These are phyloP conservation scores for Protomyces gravidus DNA, from an alignment of 1,139 yeast species.

Conservation along the genomic window DNA sequence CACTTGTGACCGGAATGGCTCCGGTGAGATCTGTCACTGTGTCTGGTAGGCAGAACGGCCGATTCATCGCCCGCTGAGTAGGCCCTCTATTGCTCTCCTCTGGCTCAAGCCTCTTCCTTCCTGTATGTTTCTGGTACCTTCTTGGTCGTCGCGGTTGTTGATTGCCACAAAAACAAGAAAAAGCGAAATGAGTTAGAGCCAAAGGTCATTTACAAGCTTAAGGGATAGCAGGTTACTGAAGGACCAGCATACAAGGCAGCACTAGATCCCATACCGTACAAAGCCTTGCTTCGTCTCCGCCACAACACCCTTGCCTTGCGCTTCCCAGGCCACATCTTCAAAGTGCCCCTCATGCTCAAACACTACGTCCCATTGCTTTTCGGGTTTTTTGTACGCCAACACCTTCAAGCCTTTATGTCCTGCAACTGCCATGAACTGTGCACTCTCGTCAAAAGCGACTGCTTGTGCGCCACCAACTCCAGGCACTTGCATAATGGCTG, in stretches of 20 bases:
- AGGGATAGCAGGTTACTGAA: neutral
- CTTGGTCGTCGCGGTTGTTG: too few relatives aligned
- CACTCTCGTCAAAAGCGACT: slow-evolving; percentile 49
- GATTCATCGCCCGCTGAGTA: too few relatives aligned
- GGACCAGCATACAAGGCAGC: neutral
- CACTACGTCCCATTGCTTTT: slow-evolving; percentile 25
- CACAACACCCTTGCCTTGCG: slow-evolving; percentile 9
- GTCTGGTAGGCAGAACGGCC: too few relatives aligned
- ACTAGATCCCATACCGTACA: neutral
- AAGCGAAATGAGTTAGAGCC: too few relatives aligned
- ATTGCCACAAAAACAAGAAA: too few relatives aligned
- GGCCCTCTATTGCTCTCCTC: too few relatives aligned
- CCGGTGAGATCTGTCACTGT: too few relatives aligned
- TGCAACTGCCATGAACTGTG: slow-evolving; percentile 39
- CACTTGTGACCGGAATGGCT: too few relatives aligned
- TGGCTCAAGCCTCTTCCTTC: too few relatives aligned
- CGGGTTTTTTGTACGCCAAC: slow-evolving; percentile 23
- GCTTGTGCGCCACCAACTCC: slow-evolving; percentile 33
- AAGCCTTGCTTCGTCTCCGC: slow-evolving; percentile 6
- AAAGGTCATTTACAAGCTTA: too few relatives aligned
- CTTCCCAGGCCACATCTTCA: slow-evolving; percentile 22
- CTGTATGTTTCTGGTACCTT: too few relatives aligned
- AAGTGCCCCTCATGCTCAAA: slow-evolving; percentile 3
- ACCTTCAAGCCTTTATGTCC: slow-evolving; percentile 25
- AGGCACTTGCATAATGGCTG: slow-evolving; percentile 36